A percentile compares a stretch with the other conserved stretches of the same genome.
phyloP scores from a whole-genome alignment of 1,284 basidiomycete genomes.

The Ganoderma lingzhi region DNA sequence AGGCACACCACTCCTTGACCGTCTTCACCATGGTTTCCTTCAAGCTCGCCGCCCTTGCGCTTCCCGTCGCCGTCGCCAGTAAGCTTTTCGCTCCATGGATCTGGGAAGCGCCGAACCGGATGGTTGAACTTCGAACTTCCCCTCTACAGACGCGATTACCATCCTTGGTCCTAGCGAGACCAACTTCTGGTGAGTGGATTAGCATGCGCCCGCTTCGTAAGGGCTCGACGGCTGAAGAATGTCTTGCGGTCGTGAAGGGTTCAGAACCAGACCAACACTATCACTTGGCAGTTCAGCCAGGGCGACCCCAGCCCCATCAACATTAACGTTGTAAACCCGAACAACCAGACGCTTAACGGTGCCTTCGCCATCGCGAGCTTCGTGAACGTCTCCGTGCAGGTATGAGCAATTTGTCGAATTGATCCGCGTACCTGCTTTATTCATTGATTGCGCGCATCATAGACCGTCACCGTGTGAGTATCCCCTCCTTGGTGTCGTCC shows the following conservation, averaged over 20 bases:
- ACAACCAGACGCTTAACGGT: conserved; percentile 47
- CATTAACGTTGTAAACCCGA: conserved; percentile 44
- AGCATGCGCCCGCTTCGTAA: neutral
- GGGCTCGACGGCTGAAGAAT: neutral
- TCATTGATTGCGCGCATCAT: neutral
- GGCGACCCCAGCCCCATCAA: conserved; percentile 47
- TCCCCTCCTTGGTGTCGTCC: neutral
- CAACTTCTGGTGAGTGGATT: conserved; percentile 43
- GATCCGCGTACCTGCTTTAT: neutral
- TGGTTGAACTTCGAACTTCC: conserved; percentile 12
- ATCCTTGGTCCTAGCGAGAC: conserved; percentile 44
- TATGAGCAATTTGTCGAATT: conserved; percentile 18
- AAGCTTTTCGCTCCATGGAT: conserved; percentile 15
- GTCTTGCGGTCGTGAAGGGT: conserved; percentile 40
- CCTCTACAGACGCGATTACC: conserved; percentile 38
- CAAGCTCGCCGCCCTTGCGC: conserved; percentile 42
- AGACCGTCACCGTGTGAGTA: conserved; percentile 38
- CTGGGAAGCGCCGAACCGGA: neutral
- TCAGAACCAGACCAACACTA: conserved; percentile 46
- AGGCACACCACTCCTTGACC: conserved; percentile 27
- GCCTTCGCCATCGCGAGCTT: conserved; percentile 44
- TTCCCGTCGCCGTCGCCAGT: conserved; percentile 44
- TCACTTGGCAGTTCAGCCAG: conserved; percentile 44
- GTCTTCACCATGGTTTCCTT: conserved; percentile 34
- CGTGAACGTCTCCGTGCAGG: conserved; percentile 44